Conservation (phyloP, 805 yeast species). For the Candida ovalis region DNA sequence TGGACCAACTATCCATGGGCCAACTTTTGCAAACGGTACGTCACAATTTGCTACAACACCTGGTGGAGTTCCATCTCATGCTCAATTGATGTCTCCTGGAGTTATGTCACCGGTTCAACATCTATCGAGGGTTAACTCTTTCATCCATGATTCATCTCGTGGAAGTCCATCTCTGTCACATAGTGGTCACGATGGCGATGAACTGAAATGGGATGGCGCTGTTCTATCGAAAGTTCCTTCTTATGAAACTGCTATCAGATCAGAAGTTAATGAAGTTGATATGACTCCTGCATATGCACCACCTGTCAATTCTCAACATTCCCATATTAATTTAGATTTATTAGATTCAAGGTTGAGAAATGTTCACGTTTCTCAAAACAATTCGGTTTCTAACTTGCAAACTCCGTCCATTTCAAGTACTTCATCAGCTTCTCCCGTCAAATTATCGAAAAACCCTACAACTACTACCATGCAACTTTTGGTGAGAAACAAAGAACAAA, state of each 20-base stretch:
- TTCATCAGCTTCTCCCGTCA: slow-evolving; percentile 7
- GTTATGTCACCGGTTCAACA: slow-evolving; percentile 52
- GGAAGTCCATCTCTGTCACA: not conserved
- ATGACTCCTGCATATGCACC: slow-evolving; percentile 73
- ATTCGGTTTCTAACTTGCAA: not conserved
- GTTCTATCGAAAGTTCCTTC: slow-evolving; percentile 69
- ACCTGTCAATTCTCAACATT: slow-evolving; percentile 37
- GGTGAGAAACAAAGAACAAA: slow-evolving; percentile 11
- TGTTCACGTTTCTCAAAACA: slow-evolving; percentile 14
- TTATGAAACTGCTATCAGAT: slow-evolving; percentile 70
- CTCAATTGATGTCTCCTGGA: slow-evolving; percentile 32
- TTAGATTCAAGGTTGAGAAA: slow-evolving; percentile 30
- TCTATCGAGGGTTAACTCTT: slow-evolving; percentile 58
- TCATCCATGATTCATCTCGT: slow-evolving; percentile 21
- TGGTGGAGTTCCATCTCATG: not conserved
- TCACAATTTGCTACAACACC: slow-evolving; percentile 13
- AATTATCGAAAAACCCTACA: slow-evolving; percentile 11
- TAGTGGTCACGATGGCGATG: slow-evolving; percentile 10
- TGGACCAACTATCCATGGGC: slow-evolving; percentile 17
- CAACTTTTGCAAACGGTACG: slow-evolving; percentile 19
- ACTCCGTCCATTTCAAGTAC: not conserved
- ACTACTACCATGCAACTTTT: slow-evolving; percentile 6
- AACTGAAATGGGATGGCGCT: slow-evolving; percentile 15
- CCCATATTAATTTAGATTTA: slow-evolving; percentile 30
- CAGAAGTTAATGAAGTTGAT: slow-evolving; percentile 43